Evolutionary conservation across 2,329 filamentous ascomycete genomes (phyloP).

Genomic region (Fusarium pseudoanthophilum): DNA sequence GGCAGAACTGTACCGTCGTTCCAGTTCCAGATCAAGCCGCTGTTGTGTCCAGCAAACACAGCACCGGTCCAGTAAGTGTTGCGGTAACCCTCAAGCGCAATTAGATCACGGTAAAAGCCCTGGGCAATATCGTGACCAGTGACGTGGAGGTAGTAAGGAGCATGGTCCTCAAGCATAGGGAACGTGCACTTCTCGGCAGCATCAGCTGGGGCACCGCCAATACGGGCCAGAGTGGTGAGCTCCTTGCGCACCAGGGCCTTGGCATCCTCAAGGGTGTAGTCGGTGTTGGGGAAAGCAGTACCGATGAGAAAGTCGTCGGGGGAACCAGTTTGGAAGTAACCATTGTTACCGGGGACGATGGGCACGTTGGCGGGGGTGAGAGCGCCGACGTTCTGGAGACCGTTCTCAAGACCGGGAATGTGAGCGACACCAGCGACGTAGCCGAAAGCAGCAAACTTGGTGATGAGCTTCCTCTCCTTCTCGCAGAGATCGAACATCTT

Average conservation of each 20-base stretch:
- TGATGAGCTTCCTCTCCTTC: slow-evolving; percentile 13
- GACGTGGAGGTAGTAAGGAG: slow-evolving; percentile 31
- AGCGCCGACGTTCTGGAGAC: slow-evolving; percentile 27
- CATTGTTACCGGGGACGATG: slow-evolving; percentile 14
- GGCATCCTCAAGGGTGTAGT: slow-evolving; percentile 7
- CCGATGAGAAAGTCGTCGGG: slow-evolving; percentile 14
- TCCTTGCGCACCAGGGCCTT: slow-evolving; percentile 18
- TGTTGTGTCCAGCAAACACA: slow-evolving; percentile 36
- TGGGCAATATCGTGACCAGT: neutral
- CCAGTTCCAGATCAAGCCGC: slow-evolving; percentile 35
- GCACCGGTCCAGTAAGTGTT: slow-evolving; percentile 40
- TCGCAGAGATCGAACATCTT: slow-evolving; percentile 4
- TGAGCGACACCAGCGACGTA: slow-evolving; percentile 28
- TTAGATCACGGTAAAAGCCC: slow-evolving; percentile 26
- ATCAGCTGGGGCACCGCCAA: neutral
- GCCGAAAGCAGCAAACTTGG: slow-evolving; percentile 18
- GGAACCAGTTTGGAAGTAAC: neutral
- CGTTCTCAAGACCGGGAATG: slow-evolving; percentile 10
- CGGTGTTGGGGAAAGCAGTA: neutral
- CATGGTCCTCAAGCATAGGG: slow-evolving; percentile 12
- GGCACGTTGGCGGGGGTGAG: slow-evolving; percentile 8
- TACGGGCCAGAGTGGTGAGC: slow-evolving; percentile 4
- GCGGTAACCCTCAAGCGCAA: slow-evolving; percentile 14
- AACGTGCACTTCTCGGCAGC: slow-evolving; percentile 9
- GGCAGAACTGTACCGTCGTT: slow-evolving; percentile 32